Percentiles rank a stretch among this genome's conserved stretches.
Evolutionary conservation across 148 eudicot species (phyloP).

Genomic region (Amaranthus hypochondriacus): DNA sequence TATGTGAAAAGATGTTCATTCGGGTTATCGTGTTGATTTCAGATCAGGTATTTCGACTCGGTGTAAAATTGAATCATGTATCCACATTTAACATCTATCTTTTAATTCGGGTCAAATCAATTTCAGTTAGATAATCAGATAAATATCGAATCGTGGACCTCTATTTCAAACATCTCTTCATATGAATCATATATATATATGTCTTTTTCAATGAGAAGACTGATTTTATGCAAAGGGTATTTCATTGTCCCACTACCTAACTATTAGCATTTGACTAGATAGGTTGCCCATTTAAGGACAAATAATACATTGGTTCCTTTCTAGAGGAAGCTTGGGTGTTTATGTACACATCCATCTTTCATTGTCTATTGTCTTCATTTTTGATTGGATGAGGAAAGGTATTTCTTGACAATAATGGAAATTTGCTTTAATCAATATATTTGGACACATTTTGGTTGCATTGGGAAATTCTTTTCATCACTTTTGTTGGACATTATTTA

Average conservation of each 20-base stretch:
- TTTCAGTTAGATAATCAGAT: no score
- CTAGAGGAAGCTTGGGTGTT: slow-evolving; percentile 6
- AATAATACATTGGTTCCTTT: slow-evolving; percentile 23
- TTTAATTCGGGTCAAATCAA: no score
- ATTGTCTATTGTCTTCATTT: slow-evolving; percentile 15
- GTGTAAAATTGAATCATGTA: no score
- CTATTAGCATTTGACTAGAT: slow-evolving; percentile 13
- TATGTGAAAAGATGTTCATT: no score
- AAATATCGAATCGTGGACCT: no score
- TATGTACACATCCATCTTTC: slow-evolving; percentile 23
- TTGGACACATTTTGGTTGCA: neutral
- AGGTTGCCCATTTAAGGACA: slow-evolving; percentile 12
- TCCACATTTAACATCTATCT: no score
- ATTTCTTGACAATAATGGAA: slow-evolving; percentile 23
- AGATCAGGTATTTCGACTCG: no score
- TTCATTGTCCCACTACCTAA: slow-evolving; percentile 20
- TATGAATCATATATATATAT: neutral
- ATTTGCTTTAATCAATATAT: slow-evolving; percentile 15
- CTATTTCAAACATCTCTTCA: no score
- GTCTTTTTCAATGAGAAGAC: slow-evolving; percentile 23
- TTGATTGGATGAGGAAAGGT: slow-evolving; percentile 13
- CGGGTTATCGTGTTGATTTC: no score
- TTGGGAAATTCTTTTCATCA: neutral
- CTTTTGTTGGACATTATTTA: neutral
- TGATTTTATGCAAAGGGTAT: slow-evolving; percentile 13